A percentile compares a stretch with the other conserved stretches of the same genome.
Conservation (phyloP, 2,329 filamentous ascomycete species). For the Fusarium beomiforme region DNA sequence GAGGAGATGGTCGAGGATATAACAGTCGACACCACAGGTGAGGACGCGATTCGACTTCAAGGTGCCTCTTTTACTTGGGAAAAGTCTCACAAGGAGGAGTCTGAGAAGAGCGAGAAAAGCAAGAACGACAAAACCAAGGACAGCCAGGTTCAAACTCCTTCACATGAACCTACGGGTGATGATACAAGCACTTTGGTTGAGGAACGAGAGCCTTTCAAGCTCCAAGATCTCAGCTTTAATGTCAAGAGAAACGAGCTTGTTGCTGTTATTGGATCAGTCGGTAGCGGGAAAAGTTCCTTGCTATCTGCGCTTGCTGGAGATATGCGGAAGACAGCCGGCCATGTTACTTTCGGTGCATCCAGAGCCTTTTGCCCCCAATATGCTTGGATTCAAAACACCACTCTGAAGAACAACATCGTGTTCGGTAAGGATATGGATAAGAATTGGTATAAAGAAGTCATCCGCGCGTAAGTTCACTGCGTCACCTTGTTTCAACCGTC, state of each 20-base stretch:
- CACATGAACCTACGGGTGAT: slow-evolving; percentile 51
- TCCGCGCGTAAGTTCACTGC: slow-evolving; percentile 69
- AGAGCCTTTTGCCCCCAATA: slow-evolving; percentile 95
- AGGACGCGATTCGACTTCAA: slow-evolving; percentile 77
- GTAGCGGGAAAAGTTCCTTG: slow-evolving; percentile 89
- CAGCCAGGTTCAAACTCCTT: slow-evolving; percentile 35
- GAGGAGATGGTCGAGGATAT: slow-evolving; percentile 85
- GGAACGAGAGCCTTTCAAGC: slow-evolving; percentile 74
- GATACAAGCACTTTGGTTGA: slow-evolving; percentile 67
- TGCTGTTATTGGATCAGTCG: slow-evolving; percentile 89
- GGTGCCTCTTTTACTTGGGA: slow-evolving; percentile 92
- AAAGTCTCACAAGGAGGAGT: slow-evolving; percentile 65
- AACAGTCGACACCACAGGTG: slow-evolving; percentile 62
- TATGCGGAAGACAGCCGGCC: slow-evolving; percentile 84
- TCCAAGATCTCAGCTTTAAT: slow-evolving; percentile 73
- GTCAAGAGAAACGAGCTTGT: slow-evolving; percentile 80
- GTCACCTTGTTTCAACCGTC: neutral
- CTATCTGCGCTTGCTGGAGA: slow-evolving; percentile 91
- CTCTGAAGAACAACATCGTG: slow-evolving; percentile 86
- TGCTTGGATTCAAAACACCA: slow-evolving; percentile 96
- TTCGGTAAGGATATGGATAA: slow-evolving; percentile 84
- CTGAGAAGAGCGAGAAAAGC: slow-evolving; percentile 55
- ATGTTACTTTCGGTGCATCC: slow-evolving; percentile 79
- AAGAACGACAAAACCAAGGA: slow-evolving; percentile 53
- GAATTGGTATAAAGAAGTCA: slow-evolving; percentile 84